Percentiles rank a stretch among this genome's conserved stretches.
Evolutionary conservation across 1,284 basidiomycete species (phyloP).

Genomic region (Rhodotorula mucilaginosa): DNA sequence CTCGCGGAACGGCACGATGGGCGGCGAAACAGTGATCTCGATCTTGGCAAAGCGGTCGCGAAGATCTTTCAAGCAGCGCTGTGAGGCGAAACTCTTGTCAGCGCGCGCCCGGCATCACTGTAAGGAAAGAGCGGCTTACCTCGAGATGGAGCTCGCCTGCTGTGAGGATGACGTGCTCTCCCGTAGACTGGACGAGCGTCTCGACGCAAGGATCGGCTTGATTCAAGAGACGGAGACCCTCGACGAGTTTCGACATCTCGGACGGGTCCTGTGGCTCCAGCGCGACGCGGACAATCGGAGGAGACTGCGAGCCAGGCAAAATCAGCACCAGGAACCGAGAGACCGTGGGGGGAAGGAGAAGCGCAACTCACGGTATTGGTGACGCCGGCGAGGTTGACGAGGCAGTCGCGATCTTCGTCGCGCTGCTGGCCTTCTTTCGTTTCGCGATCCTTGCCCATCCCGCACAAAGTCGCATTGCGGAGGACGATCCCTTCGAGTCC

Average conservation of each 20-base stretch:
- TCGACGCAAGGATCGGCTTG: conserved; percentile 98
- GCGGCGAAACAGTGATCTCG: conserved; percentile 87
- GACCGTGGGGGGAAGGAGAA: conserved; percentile 14
- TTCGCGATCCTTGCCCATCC: conserved; percentile 49
- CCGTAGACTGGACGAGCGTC: conserved; percentile 92
- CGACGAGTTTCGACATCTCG: conserved; percentile 89
- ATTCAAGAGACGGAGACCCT: conserved; percentile 82
- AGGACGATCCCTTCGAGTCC: conserved; percentile 88
- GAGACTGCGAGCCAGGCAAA: conserved; percentile 58
- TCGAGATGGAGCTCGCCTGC: conserved; percentile 96
- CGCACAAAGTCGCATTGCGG: conserved; percentile 86
- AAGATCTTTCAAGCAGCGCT: conserved; percentile 93
- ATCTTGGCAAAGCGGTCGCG: conserved; percentile 91
- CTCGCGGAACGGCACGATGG: conserved; percentile 97
- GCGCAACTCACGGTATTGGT: conserved; percentile 61
- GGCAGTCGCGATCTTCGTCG: conserved; percentile 53
- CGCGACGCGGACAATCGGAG: conserved; percentile 93
- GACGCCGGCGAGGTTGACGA: conserved; percentile 81
- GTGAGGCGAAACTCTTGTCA: conserved; percentile 16
- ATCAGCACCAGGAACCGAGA: neutral
- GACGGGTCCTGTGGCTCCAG: conserved; percentile 80
- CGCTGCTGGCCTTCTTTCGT: conserved; percentile 49
- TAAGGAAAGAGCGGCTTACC: conserved; percentile 53
- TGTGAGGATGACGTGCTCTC: conserved; percentile 94
- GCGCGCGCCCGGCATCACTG: neutral